Conservation (phyloP, 164 flowering plant species). For the Vitis rotundifolia region DNA sequence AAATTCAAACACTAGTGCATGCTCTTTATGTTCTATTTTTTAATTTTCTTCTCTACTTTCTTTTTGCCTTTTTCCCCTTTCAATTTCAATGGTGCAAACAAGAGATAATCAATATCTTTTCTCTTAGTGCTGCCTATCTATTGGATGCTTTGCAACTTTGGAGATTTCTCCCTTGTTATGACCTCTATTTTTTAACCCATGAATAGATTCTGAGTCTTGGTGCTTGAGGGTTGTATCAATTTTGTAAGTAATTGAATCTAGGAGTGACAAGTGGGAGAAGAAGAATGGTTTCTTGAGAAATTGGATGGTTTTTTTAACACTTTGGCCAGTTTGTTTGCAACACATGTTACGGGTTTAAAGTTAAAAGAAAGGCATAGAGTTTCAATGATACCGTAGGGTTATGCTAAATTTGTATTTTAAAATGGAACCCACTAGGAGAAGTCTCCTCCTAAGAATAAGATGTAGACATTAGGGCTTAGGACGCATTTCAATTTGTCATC, state of each 20-base stretch:
- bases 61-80: neutral
- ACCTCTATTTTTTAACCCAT: conserved; percentile 1
- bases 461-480: conserved; percentile 14
- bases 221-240: neutral
- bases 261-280: neutral
- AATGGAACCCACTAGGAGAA: too few relatives aligned
- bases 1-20: conserved; percentile 4
- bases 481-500: too few relatives aligned
- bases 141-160: conserved; percentile 11
- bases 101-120: conserved; percentile 15
- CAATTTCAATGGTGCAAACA: conserved; percentile 26
- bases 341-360: too few relatives aligned
- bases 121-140: conserved; percentile 19
- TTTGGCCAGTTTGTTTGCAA: too few relatives aligned
- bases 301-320: too few relatives aligned
- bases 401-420: too few relatives aligned
- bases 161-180: conserved; percentile 1
- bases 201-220: neutral
- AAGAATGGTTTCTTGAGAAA: neutral
- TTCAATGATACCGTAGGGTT: too few relatives aligned
- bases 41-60: too few relatives aligned
- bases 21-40: too few relatives aligned
- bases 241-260: too few relatives aligned
- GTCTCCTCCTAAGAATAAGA: neutral
- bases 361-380: too few relatives aligned